Conservation (phyloP, 257 asterid genomes). For the Orobanche coerulescens region DNA sequence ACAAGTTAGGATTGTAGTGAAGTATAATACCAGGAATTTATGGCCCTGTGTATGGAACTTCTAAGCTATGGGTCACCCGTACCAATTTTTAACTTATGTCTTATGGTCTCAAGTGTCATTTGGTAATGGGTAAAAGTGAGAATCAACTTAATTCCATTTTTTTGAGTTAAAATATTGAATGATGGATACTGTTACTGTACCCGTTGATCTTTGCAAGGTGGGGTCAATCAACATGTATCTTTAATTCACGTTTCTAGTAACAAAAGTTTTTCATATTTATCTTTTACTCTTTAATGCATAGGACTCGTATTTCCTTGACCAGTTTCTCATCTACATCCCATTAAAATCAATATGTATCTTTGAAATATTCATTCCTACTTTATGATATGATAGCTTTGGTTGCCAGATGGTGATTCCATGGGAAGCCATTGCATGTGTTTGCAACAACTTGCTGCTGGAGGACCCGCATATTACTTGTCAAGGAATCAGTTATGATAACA, state of each 20-base stretch:
- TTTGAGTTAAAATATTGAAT: too few relatives aligned
- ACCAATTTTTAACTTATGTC: not conserved
- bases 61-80: not conserved
- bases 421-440: conserved; percentile 83
- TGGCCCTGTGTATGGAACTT: not conserved
- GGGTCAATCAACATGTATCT: not conserved
- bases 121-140: not conserved
- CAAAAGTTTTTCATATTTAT: conserved; percentile 1
- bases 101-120: conserved; percentile 2
- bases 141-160: not conserved
- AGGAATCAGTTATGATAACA: conserved; percentile 28
- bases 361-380: conserved; percentile 7
- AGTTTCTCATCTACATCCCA: not conserved
- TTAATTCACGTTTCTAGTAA: not conserved
- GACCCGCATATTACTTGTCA: conserved; percentile 38
- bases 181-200: too few relatives aligned
- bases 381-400: conserved; percentile 25
- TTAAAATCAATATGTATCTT: not conserved
- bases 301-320: not conserved
- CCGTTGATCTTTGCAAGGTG: too few relatives aligned
- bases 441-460: conserved; percentile 52
- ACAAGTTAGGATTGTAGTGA: too few relatives aligned
- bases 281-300: not conserved
- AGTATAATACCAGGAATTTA: too few relatives aligned
- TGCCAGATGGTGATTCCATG: conserved; percentile 96